A percentile compares a stretch with the other conserved stretches of the same genome.
Conservation (phyloP, 805 yeast species). For the Saturnispora ahearnii region DNA sequence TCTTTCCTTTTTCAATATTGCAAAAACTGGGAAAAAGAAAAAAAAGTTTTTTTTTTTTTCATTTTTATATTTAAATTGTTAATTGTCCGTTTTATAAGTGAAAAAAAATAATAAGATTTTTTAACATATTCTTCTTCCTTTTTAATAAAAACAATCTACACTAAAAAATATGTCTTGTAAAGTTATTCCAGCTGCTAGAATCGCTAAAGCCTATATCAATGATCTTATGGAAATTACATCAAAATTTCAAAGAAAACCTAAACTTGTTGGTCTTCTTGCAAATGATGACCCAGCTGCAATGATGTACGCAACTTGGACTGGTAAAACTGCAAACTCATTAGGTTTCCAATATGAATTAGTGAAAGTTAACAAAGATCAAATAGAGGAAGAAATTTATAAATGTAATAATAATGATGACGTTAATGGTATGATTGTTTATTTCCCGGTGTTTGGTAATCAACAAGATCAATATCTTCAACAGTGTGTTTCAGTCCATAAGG, state of each 20-base stretch:
- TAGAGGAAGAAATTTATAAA: conserved; percentile 73
- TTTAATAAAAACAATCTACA: too few relatives aligned
- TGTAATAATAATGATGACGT: conserved; percentile 73
- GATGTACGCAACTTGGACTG: conserved; percentile 95
- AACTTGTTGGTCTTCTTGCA: conserved; percentile 84
- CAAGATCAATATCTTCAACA: conserved; percentile 96
- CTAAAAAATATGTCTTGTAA: conserved; percentile 42
- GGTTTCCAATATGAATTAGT: conserved; percentile 81
- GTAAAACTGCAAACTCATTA: conserved; percentile 74
- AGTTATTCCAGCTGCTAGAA: conserved; percentile 78
- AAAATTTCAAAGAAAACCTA: conserved; percentile 48
- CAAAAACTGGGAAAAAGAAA: background rate
- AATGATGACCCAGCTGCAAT: conserved; percentile 91
- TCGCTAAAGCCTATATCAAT: conserved; percentile 71
- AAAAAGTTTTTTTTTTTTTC: background rate
- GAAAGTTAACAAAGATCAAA: conserved; percentile 63
- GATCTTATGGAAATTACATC: conserved; percentile 59
- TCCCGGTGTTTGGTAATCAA: conserved; percentile 92
- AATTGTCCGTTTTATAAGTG: too few relatives aligned
- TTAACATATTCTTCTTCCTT: too few relatives aligned
- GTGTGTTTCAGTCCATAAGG: conserved; percentile 82
- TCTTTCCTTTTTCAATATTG: background rate
- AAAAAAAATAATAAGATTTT: too few relatives aligned
- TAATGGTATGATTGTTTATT: conserved; percentile 93
- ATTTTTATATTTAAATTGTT: too few relatives aligned